Conservation (phyloP, 2,329 filamentous ascomycete genomes). For the Neofusicoccum parvum region DNA sequence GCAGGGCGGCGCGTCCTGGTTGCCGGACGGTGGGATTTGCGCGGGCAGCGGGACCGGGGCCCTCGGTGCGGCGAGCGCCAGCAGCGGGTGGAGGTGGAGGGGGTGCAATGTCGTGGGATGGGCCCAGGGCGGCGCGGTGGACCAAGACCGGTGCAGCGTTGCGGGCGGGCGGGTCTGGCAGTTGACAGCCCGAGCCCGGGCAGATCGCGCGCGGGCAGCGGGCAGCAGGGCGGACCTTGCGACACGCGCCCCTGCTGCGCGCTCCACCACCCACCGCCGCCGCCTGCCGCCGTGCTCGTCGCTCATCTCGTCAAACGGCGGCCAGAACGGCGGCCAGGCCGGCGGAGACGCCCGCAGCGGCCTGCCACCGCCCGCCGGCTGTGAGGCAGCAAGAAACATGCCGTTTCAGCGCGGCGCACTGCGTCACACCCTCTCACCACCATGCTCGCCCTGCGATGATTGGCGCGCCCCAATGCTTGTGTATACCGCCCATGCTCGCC, state of each 20-base stretch:
- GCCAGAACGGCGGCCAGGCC: neutral
- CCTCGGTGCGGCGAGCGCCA: neutral
- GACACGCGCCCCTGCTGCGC: neutral
- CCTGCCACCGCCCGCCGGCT: neutral
- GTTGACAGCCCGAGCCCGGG: neutral
- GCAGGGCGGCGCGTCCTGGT: neutral
- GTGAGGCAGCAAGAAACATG: constrained; percentile 21
- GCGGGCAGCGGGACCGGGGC: neutral
- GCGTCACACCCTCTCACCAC: constrained; percentile 8
- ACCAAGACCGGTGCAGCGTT: too few relatives aligned
- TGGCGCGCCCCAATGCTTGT: constrained; percentile 10
- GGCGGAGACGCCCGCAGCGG: too few relatives aligned
- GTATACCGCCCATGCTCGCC: neutral
- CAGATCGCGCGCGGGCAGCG: constrained; percentile 7
- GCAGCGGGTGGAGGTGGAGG: neutral
- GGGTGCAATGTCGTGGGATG: neutral
- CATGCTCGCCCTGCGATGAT: constrained; percentile 1
- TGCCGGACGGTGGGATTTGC: neutral
- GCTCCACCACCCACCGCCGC: neutral
- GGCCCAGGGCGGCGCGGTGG: neutral
- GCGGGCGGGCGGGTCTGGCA: neutral
- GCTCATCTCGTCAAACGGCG: constrained; percentile 10
- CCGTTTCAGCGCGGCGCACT: constrained; percentile 5
- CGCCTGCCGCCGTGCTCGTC: neutral
- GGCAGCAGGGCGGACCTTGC: neutral